These are phyloP conservation scores for Plenodomus tracheiphilus DNA, from an alignment of 2,329 filamentous ascomycete species.

Conservation along the genomic window DNA sequence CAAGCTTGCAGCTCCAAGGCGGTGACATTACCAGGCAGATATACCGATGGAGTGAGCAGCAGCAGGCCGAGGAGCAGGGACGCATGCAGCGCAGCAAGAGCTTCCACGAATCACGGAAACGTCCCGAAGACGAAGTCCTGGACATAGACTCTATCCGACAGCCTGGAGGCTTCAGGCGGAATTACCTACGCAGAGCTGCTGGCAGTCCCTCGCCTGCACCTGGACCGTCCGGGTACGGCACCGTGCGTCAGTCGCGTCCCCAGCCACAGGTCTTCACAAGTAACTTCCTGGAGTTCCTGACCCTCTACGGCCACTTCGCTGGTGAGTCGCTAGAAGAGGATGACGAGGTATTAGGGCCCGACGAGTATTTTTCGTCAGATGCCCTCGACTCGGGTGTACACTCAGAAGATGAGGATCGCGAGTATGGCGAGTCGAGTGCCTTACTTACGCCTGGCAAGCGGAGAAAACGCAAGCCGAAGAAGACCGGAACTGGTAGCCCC, in stretches of 20 bases:
- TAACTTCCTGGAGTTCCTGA: conserved; percentile 94
- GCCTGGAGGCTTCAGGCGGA: conserved; percentile 89
- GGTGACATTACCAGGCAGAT: conserved; percentile 94
- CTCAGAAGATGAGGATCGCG: conserved; percentile 63
- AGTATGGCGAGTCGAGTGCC: conserved; percentile 86
- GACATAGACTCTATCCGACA: conserved; percentile 91
- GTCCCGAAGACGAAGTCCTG: conserved; percentile 76
- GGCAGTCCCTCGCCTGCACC: conserved; percentile 60
- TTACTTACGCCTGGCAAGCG: conserved; percentile 71
- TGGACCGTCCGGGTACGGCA: conserved; percentile 50
- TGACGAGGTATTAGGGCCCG: conserved; percentile 81
- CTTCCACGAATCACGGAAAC: conserved; percentile 76
- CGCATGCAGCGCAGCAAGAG: conserved; percentile 81
- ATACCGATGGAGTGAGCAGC: conserved; percentile 94
- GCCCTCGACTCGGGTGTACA: conserved; percentile 62
- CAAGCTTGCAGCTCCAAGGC: conserved; percentile 87
- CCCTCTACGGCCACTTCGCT: conserved; percentile 94
- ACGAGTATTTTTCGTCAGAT: conserved; percentile 90
- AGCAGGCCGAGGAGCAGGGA: conserved; percentile 66
- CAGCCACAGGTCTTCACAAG: conserved; percentile 65
- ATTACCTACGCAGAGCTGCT: conserved; percentile 80
- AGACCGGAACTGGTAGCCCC: conserved; percentile 75
- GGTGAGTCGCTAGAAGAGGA: conserved; percentile 97
- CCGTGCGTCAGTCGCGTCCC: conserved; percentile 25
- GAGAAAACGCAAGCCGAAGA: conserved; percentile 76